Evolutionary conservation across 2,329 filamentous ascomycete species (phyloP), one percentile per base, ranked within the genome.

Genomic region (Venturia oleaginea): DNA sequence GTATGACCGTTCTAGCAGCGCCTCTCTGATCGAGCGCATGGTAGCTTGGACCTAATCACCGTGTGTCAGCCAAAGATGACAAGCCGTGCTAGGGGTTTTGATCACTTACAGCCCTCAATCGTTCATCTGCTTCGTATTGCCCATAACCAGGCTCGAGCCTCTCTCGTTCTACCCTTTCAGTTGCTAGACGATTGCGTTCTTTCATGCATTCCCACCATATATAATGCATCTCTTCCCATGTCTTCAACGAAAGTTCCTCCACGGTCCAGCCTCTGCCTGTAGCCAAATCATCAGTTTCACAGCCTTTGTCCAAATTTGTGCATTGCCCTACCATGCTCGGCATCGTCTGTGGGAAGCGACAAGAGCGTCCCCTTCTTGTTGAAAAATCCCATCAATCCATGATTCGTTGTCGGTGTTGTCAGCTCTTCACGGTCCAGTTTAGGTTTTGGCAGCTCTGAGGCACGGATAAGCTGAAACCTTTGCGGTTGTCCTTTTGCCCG

Each of bases 301-400:
- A 22, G n/a, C 34, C 32, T 27, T 27, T 38, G n/a, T 27, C 22
- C 59, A 17, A 7, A 42, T 60, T 4, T 30, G 13, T 37, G 34
- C 37, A 27, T 42, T 10, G 4, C 11, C 77, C 67, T 76, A 85
- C 84, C 94, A 75, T 94, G 88, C 68, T 84, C 79, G 61, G 81
- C 74, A 64, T 89, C 86, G 69, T 93, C 86, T 42, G 85, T 82
- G 5, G 92, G 92, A 8, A 86, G 86, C 69, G 83, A 82, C 71
- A 96, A 75, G n/a, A 87, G 77, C 71, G 86, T 84, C 68, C 84
- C 84, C 68, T 87, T 83, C 67, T 82, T 81, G 71, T 87, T 86
- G 77, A 99, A 97, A 78, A 99, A 99, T 0, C 85, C 88, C 89
- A 90, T 97, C 13, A 99, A 86, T 37, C 92, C 93, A 76, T 99